Evolutionary conservation across 129 eudicot species (phyloP).

Genomic region (Tagetes erecta): DNA sequence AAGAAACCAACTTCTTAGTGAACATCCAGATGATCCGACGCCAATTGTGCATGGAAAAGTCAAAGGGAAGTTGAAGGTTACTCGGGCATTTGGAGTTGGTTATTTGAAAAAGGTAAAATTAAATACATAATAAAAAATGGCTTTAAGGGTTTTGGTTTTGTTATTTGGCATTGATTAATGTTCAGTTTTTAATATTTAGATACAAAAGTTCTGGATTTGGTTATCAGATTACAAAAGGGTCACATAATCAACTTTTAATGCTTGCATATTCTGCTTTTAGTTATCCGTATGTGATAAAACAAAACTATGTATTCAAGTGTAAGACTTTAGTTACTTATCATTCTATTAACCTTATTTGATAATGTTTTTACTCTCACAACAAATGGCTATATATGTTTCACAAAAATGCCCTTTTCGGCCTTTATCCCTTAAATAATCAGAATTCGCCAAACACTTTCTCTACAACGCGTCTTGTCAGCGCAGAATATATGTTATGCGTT

Average conservation of each 20-base stretch:
- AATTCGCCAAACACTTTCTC: neutral
- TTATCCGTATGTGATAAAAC: neutral
- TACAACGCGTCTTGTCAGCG: neutral
- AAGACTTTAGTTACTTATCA: neutral
- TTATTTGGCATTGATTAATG: neutral
- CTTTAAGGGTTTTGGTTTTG: neutral
- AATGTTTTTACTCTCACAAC: neutral
- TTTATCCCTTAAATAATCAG: neutral
- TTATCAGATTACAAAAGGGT: conserved; percentile 1
- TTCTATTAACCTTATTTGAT: neutral
- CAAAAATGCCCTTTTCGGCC: neutral
- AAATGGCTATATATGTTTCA: neutral
- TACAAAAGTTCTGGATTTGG: neutral
- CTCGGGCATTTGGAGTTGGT: conserved; percentile 98
- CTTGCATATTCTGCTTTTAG: neutral
- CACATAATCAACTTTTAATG: neutral
- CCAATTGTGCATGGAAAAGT: conserved; percentile 73
- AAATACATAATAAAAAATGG: neutral
- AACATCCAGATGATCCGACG: conserved; percentile 84
- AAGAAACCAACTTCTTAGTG: conserved; percentile 53
- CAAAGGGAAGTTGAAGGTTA: conserved; percentile 91
- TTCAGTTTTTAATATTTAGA: neutral
- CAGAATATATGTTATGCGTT: neutral
- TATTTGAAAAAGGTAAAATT: conserved; percentile 81
- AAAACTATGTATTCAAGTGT: neutral